These are phyloP conservation scores for Amaranthus hypochondriacus DNA, from an alignment of 148 eudicot genomes.

Conservation along the genomic window DNA sequence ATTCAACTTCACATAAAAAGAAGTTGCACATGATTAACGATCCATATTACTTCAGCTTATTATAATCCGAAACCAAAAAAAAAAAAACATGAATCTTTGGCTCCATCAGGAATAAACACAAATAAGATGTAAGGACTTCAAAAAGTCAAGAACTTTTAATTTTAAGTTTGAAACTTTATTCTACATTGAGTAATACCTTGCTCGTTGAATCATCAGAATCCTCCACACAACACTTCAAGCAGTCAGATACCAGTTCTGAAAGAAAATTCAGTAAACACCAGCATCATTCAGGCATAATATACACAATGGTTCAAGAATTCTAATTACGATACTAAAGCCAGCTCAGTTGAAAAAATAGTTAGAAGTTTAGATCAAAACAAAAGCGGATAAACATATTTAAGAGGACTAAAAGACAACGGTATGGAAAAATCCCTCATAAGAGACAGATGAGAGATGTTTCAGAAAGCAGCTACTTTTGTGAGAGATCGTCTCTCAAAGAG, in stretches of 20 bases:
- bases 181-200: constrained; percentile 49
- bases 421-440: neutral
- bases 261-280: constrained; percentile 1
- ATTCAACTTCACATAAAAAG: no score
- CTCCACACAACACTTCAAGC: constrained; percentile 80
- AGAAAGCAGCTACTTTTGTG: neutral
- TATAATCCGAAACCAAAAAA: no score
- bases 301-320: neutral
- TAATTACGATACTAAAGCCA: neutral
- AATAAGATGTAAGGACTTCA: neutral
- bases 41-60: no score
- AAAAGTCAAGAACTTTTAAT: neutral
- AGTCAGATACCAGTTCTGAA: constrained; percentile 82
- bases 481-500: no score
- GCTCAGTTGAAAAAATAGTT: neutral
- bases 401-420: neutral
- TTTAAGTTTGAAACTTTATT: neutral
- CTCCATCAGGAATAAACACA: no score
- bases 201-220: constrained; percentile 94
- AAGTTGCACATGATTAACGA: no score
- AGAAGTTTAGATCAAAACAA: neutral
- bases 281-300: constrained; percentile 1
- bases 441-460: neutral
- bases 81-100: no score
- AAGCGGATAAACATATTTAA: neutral